A percentile compares a stretch with the other conserved stretches of the same genome.
phyloP scores from a whole-genome alignment of 2,329 filamentous ascomycete genomes.

The Aspergillus candidus region DNA sequence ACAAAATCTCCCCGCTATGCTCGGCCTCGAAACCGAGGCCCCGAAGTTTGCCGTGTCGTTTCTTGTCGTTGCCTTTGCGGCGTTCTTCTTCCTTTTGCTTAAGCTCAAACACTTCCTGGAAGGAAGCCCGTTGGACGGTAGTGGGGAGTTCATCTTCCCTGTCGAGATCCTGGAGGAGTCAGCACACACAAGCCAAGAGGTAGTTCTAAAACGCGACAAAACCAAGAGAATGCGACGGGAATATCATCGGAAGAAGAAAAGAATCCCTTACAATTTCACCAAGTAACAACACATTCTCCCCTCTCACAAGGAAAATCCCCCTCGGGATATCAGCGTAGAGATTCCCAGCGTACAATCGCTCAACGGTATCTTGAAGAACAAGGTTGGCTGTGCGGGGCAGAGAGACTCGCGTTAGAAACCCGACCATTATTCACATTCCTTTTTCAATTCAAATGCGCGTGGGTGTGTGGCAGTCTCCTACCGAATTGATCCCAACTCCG shows the following conservation, averaged over 20 bases:
- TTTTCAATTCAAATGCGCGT: not conserved
- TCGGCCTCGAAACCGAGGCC: conserved; percentile 84
- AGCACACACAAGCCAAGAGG: not conserved
- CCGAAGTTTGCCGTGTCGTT: conserved; percentile 62
- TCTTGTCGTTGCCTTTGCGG: conserved; percentile 69
- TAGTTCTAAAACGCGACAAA: conserved; percentile 3
- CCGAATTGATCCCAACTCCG: conserved; percentile 98
- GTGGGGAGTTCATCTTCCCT: conserved; percentile 80
- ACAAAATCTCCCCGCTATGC: conserved; percentile 66
- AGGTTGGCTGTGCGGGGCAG: conserved; percentile 64
- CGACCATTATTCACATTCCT: not conserved
- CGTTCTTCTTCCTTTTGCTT: conserved; percentile 64
- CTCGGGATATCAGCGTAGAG: conserved; percentile 79
- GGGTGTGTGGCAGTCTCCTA: conserved; percentile 40
- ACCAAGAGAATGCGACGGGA: not conserved
- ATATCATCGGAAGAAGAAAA: not conserved
- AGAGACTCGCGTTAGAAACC: not conserved
- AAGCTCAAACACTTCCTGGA: conserved; percentile 63
- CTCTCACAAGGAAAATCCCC: conserved; percentile 85
- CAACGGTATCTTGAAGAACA: conserved; percentile 85
- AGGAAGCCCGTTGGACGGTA: conserved; percentile 61
- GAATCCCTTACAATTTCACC: conserved; percentile 66
- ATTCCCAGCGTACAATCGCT: conserved; percentile 70
- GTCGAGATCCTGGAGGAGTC: conserved; percentile 67
- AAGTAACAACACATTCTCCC: conserved; percentile 92